Percentiles rank a stretch among this genome's conserved stretches.
Evolutionary conservation across 2,329 filamentous ascomycete genomes (phyloP).

Genomic region (Colletotrichum camelliae): DNA sequence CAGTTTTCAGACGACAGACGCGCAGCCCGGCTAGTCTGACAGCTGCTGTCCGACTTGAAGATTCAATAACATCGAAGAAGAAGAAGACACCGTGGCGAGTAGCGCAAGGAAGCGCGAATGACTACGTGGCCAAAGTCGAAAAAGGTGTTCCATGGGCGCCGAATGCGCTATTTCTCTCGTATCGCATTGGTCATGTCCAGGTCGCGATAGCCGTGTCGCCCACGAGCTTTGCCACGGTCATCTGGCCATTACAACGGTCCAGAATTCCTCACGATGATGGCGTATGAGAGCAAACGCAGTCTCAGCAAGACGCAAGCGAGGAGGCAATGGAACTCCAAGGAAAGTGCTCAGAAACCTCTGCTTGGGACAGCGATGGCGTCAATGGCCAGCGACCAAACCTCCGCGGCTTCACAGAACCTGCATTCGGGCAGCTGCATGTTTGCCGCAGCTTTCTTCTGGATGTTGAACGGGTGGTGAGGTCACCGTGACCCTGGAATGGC

Average conservation of each 20-base stretch:
- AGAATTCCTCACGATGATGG: background rate
- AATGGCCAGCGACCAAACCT: background rate
- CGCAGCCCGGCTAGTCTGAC: background rate
- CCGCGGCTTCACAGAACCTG: background rate
- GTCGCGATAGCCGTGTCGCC: background rate
- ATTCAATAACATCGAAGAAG: background rate
- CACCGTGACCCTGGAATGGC: background rate
- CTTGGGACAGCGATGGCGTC: background rate
- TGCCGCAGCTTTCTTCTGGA: background rate
- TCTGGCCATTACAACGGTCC: background rate
- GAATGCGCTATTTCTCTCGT: background rate
- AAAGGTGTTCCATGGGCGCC: background rate
- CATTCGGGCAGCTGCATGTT: constrained; percentile 2
- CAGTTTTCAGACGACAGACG: background rate
- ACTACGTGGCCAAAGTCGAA: background rate
- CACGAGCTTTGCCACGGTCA: background rate
- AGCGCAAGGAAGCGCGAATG: background rate
- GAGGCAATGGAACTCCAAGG: background rate
- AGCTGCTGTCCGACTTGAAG: background rate
- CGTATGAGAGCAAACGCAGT: background rate
- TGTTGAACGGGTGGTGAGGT: background rate
- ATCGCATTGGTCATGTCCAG: background rate
- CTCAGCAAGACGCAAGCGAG: background rate
- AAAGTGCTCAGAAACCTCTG: background rate
- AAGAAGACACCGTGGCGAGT: background rate